A percentile compares a stretch with the other conserved stretches of the same genome.
Evolutionary conservation across 805 yeast genomes (phyloP).

Genomic region (Candida alai): DNA sequence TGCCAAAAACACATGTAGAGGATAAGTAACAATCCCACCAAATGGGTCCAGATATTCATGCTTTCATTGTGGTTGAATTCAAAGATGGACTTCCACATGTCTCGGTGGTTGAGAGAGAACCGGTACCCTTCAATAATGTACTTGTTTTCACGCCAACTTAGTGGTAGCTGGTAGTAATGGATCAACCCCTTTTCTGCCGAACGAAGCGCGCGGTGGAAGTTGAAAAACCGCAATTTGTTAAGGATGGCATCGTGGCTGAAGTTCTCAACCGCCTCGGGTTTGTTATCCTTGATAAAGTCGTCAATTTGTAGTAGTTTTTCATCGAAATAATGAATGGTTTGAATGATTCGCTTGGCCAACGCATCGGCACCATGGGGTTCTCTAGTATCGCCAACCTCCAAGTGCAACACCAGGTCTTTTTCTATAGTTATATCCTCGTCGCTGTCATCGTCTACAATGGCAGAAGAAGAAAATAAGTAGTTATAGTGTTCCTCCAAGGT

Average conservation of each 20-base stretch:
- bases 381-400: too few species aligned
- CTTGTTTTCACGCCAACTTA: constrained; percentile 90
- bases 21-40: constrained; percentile 62
- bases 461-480: constrained; percentile 27
- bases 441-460: constrained; percentile 8
- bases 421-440: background rate
- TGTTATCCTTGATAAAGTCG: constrained; percentile 29
- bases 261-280: constrained; percentile 24
- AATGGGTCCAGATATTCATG: constrained; percentile 90
- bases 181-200: constrained; percentile 43
- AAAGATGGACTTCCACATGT: constrained; percentile 59
- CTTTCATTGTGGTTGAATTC: constrained; percentile 76
- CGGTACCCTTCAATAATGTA: constrained; percentile 82
- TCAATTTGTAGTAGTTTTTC: constrained; percentile 38
- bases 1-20: constrained; percentile 53
- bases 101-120: constrained; percentile 60
- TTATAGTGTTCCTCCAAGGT: constrained; percentile 41
- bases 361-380: constrained; percentile 23
- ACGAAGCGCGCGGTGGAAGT: constrained; percentile 36
- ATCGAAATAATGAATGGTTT: constrained; percentile 41
- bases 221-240: constrained; percentile 32
- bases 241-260: constrained; percentile 24
- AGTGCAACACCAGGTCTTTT: background rate
- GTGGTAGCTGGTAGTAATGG: constrained; percentile 84
- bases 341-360: constrained; percentile 34